A percentile compares a stretch with the other conserved stretches of the same genome.
These are phyloP conservation scores for Phlebiopsis flavidoalba DNA, from an alignment of 768 basidiomycete species.

Conservation along the genomic window DNA sequence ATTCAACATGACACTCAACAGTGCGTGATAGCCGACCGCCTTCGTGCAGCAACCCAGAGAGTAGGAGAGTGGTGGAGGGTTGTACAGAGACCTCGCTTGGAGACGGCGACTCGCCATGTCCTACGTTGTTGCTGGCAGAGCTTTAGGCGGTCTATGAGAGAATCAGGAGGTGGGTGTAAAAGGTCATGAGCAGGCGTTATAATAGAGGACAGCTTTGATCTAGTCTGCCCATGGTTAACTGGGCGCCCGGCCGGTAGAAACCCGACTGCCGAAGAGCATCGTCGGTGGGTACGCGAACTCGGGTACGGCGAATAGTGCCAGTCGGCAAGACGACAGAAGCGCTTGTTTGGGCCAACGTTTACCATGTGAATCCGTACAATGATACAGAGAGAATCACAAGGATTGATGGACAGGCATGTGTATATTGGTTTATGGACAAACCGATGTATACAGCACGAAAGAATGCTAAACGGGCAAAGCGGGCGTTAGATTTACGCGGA, in stretches of 20 bases:
- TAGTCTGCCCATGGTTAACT: slow-evolving; percentile 5
- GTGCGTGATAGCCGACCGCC: slow-evolving; percentile 89
- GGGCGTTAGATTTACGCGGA: neutral
- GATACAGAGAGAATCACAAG: neutral
- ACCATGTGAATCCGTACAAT: neutral
- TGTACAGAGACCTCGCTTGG: slow-evolving; percentile 68
- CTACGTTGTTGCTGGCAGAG: neutral
- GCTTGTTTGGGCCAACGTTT: neutral
- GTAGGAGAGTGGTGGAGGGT: slow-evolving; percentile 45
- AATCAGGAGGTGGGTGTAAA: neutral
- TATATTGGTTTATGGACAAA: neutral
- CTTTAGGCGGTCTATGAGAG: neutral
- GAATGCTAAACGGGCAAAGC: neutral
- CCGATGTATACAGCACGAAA: neutral
- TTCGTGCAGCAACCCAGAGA: slow-evolving; percentile 57
- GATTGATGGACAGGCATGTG: neutral
- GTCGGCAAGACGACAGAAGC: too few relatives aligned
- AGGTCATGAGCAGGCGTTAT: neutral
- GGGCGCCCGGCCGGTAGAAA: neutral
- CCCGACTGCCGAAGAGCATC: neutral
- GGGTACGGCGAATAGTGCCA: neutral
- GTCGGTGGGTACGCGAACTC: neutral
- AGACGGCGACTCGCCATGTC: slow-evolving; percentile 41
- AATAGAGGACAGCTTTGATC: neutral
- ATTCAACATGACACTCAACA: slow-evolving; percentile 42